Evolutionary conservation across 129 eudicot genomes (phyloP), one percentile per base, ranked within the genome.

Genomic region (Arctium lappa): DNA sequence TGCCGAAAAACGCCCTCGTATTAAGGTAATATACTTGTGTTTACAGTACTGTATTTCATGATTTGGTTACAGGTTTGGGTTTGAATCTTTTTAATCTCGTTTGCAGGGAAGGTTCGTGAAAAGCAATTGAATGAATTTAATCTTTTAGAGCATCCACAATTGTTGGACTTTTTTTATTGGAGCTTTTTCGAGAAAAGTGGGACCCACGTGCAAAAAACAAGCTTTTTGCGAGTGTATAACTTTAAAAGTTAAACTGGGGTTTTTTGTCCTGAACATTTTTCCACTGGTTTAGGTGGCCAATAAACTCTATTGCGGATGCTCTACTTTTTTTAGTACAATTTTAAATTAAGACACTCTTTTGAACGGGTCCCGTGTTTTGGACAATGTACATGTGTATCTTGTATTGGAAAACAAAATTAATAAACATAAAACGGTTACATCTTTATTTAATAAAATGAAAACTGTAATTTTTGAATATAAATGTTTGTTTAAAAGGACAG

Each of bases 1-100:
- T 81, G 98, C 97, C 2, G 96, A 94, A 80, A 94, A 94, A 48
- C 94, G 98, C 11, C 98, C 98, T 60, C 97, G 98, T 22, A 78
- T 92, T 10, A 94, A 92, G 98, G 97, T 92, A 89, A 53, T 8
- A 48, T 22, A 3, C 1, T 3, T 6, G 30, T 6, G 36, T 16
- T n/a, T 31, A 32, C 16, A 22, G 3, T 5, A 0, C 3, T 0
- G 33, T 31, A 3, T 68, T 34, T 42, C n/a, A 1, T 1, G 3
- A 39, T 73, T 31, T 73, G 5, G 44, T 73, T 78, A 22, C 33
- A 2, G 22, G 30, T 40, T 79, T 16, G 39, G n/a, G 13, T 40
- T 8, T 78, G 13, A 50, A 8, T 86, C 34, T 48, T 2, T 65
- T 72, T 29, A 62, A 34, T 5, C 74, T 5, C 2, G 40, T 82